Conservation (phyloP, 2,329 filamentous ascomycete species). For the Dactylellina cionopaga region DNA sequence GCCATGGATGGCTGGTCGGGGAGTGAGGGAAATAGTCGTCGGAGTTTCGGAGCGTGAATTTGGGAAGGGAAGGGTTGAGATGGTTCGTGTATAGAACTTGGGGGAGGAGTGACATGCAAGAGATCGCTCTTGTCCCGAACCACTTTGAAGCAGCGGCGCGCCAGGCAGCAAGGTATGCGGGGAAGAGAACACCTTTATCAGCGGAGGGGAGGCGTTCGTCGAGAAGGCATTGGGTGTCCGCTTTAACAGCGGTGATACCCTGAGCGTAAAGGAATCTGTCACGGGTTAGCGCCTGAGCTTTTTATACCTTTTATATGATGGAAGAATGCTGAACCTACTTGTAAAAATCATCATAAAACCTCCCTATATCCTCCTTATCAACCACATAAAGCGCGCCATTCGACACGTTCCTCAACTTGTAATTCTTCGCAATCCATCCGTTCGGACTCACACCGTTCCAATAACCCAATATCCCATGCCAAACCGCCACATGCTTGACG, state of each 20-base stretch:
- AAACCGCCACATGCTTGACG: constrained; percentile 87
- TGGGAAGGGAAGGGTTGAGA: constrained; percentile 15
- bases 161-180: constrained; percentile 87
- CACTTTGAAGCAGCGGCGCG: constrained; percentile 78
- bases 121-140: constrained; percentile 81
- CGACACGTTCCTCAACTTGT: constrained; percentile 77
- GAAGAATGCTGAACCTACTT: constrained; percentile 53
- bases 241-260: constrained; percentile 88
- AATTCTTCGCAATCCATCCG: constrained; percentile 78
- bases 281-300: constrained; percentile 4
- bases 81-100: constrained; percentile 74
- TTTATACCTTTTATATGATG: too few relatives aligned
- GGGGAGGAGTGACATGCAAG: constrained; percentile 93
- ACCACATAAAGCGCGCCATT: too few relatives aligned
- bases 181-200: constrained; percentile 74
- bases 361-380: constrained; percentile 74
- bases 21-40: constrained; percentile 89
- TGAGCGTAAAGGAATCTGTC: constrained; percentile 73
- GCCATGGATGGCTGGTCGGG: constrained; percentile 86
- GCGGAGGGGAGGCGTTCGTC: constrained; percentile 76
- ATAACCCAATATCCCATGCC: constrained; percentile 89
- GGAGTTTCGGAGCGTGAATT: constrained; percentile 71
- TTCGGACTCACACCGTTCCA: constrained; percentile 87
- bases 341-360: constrained; percentile 93
- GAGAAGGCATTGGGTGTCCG: constrained; percentile 89